A percentile compares a stretch with the other conserved stretches of the same genome.
Conservation (phyloP, 2,329 filamentous ascomycete genomes). For the Nemania sp. region DNA sequence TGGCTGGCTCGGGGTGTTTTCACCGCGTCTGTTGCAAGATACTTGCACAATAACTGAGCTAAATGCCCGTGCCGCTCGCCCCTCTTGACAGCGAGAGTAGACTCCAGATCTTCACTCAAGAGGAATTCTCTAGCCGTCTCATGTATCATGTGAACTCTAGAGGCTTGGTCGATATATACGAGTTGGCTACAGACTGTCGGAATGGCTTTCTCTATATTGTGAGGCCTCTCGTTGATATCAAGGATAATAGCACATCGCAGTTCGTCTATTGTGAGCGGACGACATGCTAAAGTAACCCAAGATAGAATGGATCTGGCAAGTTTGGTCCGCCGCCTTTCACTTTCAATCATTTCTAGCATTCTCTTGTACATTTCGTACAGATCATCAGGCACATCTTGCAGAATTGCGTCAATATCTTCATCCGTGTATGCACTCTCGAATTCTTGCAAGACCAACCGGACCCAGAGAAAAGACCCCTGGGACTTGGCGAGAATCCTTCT, state of each 20-base stretch:
- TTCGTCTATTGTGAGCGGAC: slow-evolving; percentile 45
- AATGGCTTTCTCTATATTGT: slow-evolving; percentile 47
- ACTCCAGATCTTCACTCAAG: slow-evolving; percentile 37
- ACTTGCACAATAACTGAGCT: slow-evolving; percentile 44
- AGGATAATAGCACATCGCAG: slow-evolving; percentile 43
- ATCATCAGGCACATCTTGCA: slow-evolving; percentile 46
- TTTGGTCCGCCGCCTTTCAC: slow-evolving; percentile 36
- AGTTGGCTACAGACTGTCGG: slow-evolving; percentile 49
- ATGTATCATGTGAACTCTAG: slow-evolving; percentile 50
- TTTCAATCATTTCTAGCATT: slow-evolving; percentile 45
- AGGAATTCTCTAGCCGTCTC: slow-evolving; percentile 51
- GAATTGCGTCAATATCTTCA: slow-evolving; percentile 47
- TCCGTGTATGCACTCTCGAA: slow-evolving; percentile 47
- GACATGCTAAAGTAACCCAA: slow-evolving; percentile 44
- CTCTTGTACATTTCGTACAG: slow-evolving; percentile 45
- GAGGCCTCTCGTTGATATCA: slow-evolving; percentile 45
- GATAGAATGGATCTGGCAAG: slow-evolving; percentile 46
- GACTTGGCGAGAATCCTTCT: slow-evolving; percentile 48
- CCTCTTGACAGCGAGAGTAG: slow-evolving; percentile 40
- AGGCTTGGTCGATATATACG: slow-evolving; percentile 46
- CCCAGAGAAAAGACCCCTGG: slow-evolving; percentile 51
- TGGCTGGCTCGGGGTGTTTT: slow-evolving; percentile 30
- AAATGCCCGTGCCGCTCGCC: slow-evolving; percentile 49
- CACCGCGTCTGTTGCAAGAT: slow-evolving; percentile 41
- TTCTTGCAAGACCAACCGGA: slow-evolving; percentile 49